Evolutionary conservation across 345 rosid species (phyloP).

Genomic region (Syzygium aqueum): DNA sequence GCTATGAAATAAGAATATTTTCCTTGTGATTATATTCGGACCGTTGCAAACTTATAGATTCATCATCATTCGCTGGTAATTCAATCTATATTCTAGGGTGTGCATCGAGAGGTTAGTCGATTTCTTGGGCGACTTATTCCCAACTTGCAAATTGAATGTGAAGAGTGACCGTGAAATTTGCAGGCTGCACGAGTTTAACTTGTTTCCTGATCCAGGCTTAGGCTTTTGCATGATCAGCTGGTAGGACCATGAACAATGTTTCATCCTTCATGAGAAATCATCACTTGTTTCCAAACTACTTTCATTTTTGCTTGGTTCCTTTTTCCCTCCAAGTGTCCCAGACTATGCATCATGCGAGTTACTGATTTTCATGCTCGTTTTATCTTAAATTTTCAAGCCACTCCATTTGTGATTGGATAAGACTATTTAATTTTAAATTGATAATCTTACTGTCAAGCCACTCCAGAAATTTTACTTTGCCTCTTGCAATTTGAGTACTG

Average conservation of each 20-base stretch:
- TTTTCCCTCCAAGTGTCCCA: neutral
- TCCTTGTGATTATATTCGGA: no score
- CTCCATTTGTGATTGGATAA: neutral
- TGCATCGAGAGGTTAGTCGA: no score
- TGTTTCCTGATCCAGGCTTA: neutral
- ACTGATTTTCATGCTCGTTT: neutral
- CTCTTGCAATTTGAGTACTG: neutral
- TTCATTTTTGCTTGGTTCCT: neutral
- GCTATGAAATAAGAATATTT: no score
- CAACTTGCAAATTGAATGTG: neutral
- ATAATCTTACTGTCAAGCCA: neutral
- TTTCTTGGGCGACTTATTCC: no score
- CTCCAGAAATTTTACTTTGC: neutral
- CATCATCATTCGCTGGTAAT: no score
- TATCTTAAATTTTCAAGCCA: neutral
- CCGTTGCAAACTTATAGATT: no score
- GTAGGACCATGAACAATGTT: neutral
- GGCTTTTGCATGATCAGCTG: neutral
- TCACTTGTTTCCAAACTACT: neutral
- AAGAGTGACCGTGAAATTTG: neutral
- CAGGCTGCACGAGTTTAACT: neutral
- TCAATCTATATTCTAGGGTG: no score
- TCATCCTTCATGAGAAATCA: neutral
- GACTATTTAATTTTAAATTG: neutral
- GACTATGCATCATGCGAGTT: neutral